These are phyloP conservation scores for Austroboletus sp. DNA, from an alignment of 1,284 basidiomycete species.

Conservation along the genomic window DNA sequence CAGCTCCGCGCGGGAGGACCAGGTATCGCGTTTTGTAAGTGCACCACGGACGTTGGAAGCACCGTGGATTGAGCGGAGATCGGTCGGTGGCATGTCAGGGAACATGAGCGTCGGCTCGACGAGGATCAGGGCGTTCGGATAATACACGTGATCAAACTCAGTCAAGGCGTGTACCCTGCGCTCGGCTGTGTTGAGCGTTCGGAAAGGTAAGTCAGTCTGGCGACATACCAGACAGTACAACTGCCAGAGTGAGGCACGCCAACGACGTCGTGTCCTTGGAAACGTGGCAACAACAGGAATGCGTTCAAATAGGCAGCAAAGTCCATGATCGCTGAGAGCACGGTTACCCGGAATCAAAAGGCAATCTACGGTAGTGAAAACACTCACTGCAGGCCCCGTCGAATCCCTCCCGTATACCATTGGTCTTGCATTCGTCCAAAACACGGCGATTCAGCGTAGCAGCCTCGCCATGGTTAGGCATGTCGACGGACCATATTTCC, in stretches of 20 bases:
- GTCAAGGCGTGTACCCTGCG: conserved; percentile 24
- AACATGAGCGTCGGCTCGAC: conserved; percentile 32
- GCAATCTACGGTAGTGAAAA: no score
- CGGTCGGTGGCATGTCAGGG: conserved; percentile 22
- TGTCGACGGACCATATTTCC: conserved; percentile 51
- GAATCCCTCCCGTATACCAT: background rate
- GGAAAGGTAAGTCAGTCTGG: background rate
- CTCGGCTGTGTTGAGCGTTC: background rate
- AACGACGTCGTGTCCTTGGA: conserved; percentile 21
- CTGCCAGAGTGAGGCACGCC: conserved; percentile 28
- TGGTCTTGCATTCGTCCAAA: conserved; percentile 31
- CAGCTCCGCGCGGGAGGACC: conserved; percentile 21
- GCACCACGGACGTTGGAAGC: conserved; percentile 28
- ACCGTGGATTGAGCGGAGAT: conserved; percentile 25
- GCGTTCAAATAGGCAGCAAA: conserved; percentile 20
- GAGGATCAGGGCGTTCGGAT: conserved; percentile 20
- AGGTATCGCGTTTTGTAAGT: conserved; percentile 21
- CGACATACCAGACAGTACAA: conserved; percentile 25
- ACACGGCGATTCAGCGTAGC: conserved; percentile 38
- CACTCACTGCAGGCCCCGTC: conserved; percentile 22
- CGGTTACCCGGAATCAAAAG: background rate
- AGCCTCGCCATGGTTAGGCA: conserved; percentile 50
- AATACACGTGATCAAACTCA: conserved; percentile 10
- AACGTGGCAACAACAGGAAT: conserved; percentile 22
- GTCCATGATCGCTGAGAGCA: conserved; percentile 19